Base-by-base conservation (phyloP, 257 asterid genomes). In the Rauvolfia tetraphylla region DNA sequence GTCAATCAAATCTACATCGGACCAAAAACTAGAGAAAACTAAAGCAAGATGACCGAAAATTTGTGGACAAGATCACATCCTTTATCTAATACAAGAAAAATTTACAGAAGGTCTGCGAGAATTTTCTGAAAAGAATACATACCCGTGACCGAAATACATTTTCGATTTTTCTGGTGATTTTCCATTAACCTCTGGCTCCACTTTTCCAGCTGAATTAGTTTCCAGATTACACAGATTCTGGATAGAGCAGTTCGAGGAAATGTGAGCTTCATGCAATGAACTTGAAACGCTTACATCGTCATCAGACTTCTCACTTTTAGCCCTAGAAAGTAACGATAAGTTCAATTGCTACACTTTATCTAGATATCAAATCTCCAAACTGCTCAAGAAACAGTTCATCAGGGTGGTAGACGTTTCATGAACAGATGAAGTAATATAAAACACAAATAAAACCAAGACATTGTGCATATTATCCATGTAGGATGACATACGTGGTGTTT, bases 231-330 rank as follows among this genome's bases (percentile, higher is more conserved):
- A 85, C 68, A 83, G 96, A 71, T 62, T 82, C 56, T 84, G 85
- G 61, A 80, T 84, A 75, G 82, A 62, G 33, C 79, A 70, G 27
- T 68, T 79, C 34, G 61, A 74, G 29, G 79, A 69, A 31, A 80
- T 77, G 70, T 78, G 79, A 66, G 82, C 88, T 68, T 87, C 95
- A 48, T 57, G 79, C 29, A 73, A 68, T 75, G 82, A 83, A 77
- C 89, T 79, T 68, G 85, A 65, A 76, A 80, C 71, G 77, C 91
- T 83, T 39, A 46, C 81, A 81, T 88, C 89, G 41, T 89, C 97
- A 83, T 83, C 89, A 7, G 86, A 77, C 80, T 85, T 89, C 80
- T 87, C 97, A 73, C 84, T 78, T 80, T 80, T 91, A 67, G 65
- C 79, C 80, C 98, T 95, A 81, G 34, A 83, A 78, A 74, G 42